Conservation (phyloP, 1,284 basidiomycete species). For the Ustilago esculenta region DNA sequence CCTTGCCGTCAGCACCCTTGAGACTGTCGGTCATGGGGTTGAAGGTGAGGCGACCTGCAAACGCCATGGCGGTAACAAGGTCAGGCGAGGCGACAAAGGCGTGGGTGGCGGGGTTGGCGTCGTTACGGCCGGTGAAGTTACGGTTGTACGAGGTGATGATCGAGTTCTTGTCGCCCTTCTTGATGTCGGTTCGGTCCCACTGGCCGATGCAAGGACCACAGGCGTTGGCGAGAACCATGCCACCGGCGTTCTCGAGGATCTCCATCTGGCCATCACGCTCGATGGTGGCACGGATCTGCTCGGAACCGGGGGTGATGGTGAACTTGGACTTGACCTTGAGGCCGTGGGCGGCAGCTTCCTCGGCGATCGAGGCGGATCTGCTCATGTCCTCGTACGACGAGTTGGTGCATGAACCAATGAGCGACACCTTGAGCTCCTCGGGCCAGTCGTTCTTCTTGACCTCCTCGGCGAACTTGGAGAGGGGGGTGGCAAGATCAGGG, state of each 20-base stretch:
- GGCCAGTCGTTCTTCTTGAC: conserved; percentile 98
- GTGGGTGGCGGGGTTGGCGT: conserved; percentile 98
- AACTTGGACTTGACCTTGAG: conserved; percentile 90
- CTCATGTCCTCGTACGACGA: conserved; percentile 99
- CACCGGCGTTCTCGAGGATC: conserved; percentile 86
- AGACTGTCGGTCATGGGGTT: conserved; percentile 95
- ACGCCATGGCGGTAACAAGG: conserved; percentile 95
- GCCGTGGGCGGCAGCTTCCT: conserved; percentile 86
- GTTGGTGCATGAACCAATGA: conserved; percentile 99
- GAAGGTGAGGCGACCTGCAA: conserved; percentile 92
- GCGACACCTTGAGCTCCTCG: conserved; percentile 91
- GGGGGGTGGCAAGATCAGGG: conserved; percentile 72
- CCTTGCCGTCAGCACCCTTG: conserved; percentile 89
- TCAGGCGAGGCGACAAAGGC: conserved; percentile 98
- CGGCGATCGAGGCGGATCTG: conserved; percentile 91
- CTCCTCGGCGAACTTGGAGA: conserved; percentile 91
- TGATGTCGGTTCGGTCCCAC: conserved; percentile 95
- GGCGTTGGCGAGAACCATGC: conserved; percentile 94
- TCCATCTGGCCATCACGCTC: conserved; percentile 93
- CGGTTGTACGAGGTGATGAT: conserved; percentile 99
- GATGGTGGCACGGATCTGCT: conserved; percentile 98
- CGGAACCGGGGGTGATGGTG: conserved; percentile 97
- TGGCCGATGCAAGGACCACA: conserved; percentile 99
- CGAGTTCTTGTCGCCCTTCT: conserved; percentile 94
- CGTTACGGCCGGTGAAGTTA: conserved; percentile 99